phyloP scores from a whole-genome alignment of 2,329 filamentous ascomycete genomes.

The Fusarium stilboides region DNA sequence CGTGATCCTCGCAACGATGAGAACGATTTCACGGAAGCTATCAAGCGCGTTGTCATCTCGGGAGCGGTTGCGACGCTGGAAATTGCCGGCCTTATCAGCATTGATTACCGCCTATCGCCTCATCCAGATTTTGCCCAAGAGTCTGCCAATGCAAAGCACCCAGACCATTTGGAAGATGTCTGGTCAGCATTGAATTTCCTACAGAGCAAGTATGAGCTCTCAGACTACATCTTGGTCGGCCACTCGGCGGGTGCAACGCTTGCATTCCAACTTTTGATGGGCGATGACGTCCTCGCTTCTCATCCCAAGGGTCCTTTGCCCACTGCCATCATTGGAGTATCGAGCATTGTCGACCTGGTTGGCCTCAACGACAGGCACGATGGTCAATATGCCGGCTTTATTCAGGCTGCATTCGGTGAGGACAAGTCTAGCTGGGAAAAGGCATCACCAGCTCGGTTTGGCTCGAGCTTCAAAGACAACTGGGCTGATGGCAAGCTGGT shows the following conservation, averaged over 20 bases:
- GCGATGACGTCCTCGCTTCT: slow-evolving; percentile 51
- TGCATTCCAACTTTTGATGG: slow-evolving; percentile 72
- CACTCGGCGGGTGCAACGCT: slow-evolving; percentile 77
- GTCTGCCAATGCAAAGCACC: slow-evolving; percentile 64
- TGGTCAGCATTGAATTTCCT: slow-evolving; percentile 66
- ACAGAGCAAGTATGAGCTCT: slow-evolving; percentile 61
- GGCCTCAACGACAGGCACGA: slow-evolving; percentile 64
- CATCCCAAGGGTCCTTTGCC: slow-evolving; percentile 58
- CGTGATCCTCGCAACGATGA: slow-evolving; percentile 68
- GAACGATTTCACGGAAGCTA: slow-evolving; percentile 62
- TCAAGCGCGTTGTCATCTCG: slow-evolving; percentile 59
- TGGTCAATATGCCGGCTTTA: slow-evolving; percentile 69
- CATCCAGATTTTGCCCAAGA: slow-evolving; percentile 62
- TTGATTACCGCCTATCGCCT: slow-evolving; percentile 74
- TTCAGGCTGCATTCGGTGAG: slow-evolving; percentile 72
- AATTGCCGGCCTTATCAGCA: slow-evolving; percentile 74
- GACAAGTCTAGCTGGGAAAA: slow-evolving; percentile 66
- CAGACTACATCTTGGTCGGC: slow-evolving; percentile 71
- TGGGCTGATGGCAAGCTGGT: slow-evolving; percentile 56
- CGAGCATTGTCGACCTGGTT: slow-evolving; percentile 77
- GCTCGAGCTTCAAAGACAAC: slow-evolving; percentile 58
- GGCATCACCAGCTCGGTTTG: slow-evolving; percentile 68
- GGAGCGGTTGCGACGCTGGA: slow-evolving; percentile 47
- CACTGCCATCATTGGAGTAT: slow-evolving; percentile 70
- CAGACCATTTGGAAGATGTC: slow-evolving; percentile 73